These are phyloP conservation scores for Cercospora nicotianae DNA, from an alignment of 2,329 filamentous ascomycete genomes.

Conservation along the genomic window DNA sequence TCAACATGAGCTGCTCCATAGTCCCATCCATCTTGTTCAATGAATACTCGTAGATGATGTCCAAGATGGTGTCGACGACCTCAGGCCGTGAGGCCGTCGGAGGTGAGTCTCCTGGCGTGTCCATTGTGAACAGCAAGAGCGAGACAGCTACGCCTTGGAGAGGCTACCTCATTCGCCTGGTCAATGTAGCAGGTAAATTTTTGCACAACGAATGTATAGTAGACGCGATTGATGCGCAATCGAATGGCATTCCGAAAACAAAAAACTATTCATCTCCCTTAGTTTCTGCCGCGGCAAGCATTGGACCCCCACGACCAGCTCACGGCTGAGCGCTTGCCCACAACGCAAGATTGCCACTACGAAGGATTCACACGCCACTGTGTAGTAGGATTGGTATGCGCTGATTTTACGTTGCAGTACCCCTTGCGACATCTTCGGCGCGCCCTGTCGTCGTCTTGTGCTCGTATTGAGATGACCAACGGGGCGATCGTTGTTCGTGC, in stretches of 20 bases:
- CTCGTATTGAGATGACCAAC: not conserved
- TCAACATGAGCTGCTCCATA: constrained; percentile 7
- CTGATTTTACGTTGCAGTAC: not conserved
- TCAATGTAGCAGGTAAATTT: not conserved
- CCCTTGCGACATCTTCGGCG: not conserved
- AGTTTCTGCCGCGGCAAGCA: not conserved
- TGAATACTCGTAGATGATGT: constrained; percentile 12
- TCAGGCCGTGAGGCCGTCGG: not conserved
- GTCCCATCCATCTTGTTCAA: constrained; percentile 12
- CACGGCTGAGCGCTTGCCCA: not conserved
- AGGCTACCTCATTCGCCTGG: not conserved
- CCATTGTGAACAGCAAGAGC: not conserved
- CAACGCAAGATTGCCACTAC: not conserved
- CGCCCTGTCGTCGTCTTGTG: not conserved
- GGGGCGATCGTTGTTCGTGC: not conserved
- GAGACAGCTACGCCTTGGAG: not conserved
- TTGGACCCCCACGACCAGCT: not conserved
- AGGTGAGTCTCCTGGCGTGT: not conserved
- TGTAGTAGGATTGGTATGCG: not conserved
- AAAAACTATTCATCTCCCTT: not conserved
- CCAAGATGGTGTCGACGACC: constrained; percentile 5
- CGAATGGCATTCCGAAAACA: not conserved
- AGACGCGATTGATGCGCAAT: not conserved
- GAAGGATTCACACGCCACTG: not conserved
- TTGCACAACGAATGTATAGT: not conserved